Percentiles rank a stretch among this genome's conserved stretches.
These are phyloP conservation scores for Colletotrichum neosansevieriae DNA, from an alignment of 2,329 filamentous ascomycete species.

Conservation along the genomic window DNA sequence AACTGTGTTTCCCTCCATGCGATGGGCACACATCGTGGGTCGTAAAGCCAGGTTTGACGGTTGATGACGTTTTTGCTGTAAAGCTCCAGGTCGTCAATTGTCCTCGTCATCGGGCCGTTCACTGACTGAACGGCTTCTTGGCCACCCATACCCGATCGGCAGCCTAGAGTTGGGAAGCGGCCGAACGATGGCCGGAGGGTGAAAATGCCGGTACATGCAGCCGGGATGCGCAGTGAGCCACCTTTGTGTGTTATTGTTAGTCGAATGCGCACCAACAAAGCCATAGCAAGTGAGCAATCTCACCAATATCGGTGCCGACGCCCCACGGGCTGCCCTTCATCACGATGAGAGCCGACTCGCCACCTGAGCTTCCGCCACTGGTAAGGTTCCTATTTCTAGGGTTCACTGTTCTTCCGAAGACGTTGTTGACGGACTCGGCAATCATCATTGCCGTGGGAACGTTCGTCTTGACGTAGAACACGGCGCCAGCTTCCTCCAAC, in stretches of 20 bases:
- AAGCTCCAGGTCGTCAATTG: conserved; percentile 65
- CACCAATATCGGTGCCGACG: conserved; percentile 72
- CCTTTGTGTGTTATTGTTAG: conserved; percentile 45
- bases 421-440: conserved; percentile 74
- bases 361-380: conserved; percentile 75
- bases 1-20: conserved; percentile 61
- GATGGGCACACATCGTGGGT: conserved; percentile 69
- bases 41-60: conserved; percentile 66
- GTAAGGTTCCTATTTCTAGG: conserved; percentile 70
- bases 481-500: conserved; percentile 61
- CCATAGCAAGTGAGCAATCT: background rate
- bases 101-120: conserved; percentile 72
- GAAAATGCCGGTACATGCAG: conserved; percentile 69
- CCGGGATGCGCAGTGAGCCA: conserved; percentile 65
- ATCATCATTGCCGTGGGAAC: conserved; percentile 77
- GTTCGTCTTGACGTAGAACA: conserved; percentile 70
- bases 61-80: conserved; percentile 66
- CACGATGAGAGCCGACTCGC: conserved; percentile 72
- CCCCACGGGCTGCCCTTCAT: conserved; percentile 71
- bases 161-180: conserved; percentile 67
- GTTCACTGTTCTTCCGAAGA: conserved; percentile 72
- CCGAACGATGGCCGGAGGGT: conserved; percentile 68
- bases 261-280: too few species aligned
- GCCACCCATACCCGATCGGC: conserved; percentile 69
- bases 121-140: conserved; percentile 74